Evolutionary conservation across 148 eudicot genomes (phyloP), one percentile per base, ranked within the genome.

Genomic region (Vaccinium macrocarpon): DNA sequence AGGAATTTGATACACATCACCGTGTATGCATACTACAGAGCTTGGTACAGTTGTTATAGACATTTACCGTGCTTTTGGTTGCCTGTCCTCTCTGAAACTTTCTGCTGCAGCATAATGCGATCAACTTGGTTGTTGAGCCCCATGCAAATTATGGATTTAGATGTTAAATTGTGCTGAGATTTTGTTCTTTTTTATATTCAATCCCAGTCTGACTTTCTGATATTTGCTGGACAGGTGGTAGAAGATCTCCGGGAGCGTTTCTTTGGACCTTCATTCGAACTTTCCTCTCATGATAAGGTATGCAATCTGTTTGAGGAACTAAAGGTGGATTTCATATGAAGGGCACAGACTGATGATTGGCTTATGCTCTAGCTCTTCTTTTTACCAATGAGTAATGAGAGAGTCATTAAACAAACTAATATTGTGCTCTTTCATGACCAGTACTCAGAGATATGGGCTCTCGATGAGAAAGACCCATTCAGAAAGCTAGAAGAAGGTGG

Each of bases 381-480:
- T 9, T 14, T 48, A 75, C 8, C 52, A 32, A 15, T 72, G 76
- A 35, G 49, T 6, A 72, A 72, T 35, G 76, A 16, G 76, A 23
- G 8, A 42, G 27, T 27, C 25, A 27, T 68, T 13, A 13, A 68
- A 12, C 73, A 13, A 29, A 12, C 7, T 72, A n/a, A n/a, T 0
- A 3, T 57, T 18, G 53, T 56, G 5, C 14, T 64, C 64, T 82
- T 21, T 78, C 70, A 29, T 76, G 81, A 49, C 50, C 85, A 96
- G 99, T 96, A 96, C 84, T 71, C 90, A 38, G 98, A 93, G 71
- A 95, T 96, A 87, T 96, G 99, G 99, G 96, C 90, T 77, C 87
- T 91, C 55, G 99, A 96, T 79, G 95, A 88, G 90, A 92, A 89
- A 79, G 91, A 93, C 87, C 97, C 99, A 48, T 93, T 96, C 76